Base-by-base conservation (phyloP, 2,329 filamentous ascomycete species). In the Waltergamsia citrina region DNA sequence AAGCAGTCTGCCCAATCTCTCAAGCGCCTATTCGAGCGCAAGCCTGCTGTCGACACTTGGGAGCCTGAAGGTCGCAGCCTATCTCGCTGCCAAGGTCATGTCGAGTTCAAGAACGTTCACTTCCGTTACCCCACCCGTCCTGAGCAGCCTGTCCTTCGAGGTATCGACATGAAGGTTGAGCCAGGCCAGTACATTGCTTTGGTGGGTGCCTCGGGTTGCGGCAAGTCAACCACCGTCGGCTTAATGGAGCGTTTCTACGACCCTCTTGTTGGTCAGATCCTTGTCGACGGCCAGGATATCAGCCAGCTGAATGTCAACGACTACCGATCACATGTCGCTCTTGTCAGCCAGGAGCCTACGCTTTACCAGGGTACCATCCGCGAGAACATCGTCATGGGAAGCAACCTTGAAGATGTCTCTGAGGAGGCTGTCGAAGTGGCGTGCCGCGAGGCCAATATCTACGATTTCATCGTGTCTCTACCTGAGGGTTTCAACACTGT, bases 241-340 rank as follows among this genome's bases (percentile, higher is more conserved):
- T 69, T 96, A 4, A 66, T 96, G 21, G 90, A 96, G 55, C 82
- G 92, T 22, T 96, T 96, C 63, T 96, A 96, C 52, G 87, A 96
- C 47, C 85, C 88, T 0, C 69, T 92, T 0, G 70, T 75, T 0
- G 92, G 92, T 10, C 78, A 78, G 11, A 69, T 98, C 22, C 85
- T 77, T 38, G 69, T 96, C 14, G 90, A 96, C 49, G 85, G 79
- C 36, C 75, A 79, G 42, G 85, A 94, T 41, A 85, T 96, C 47
- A 81, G 77, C 39, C 69, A 68, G 9, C 67, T 95, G 32, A 90
- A 94, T 48, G 67, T 94, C 50, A 87, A 85, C 57, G 78, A 88
- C 36, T 95, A 95, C 61, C 81, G 92, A 34, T 78, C 72, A 14
- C 76, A 80, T 54, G 74, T 96, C 42, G 82, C 90, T 0, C 78